Base-by-base conservation (phyloP, 148 eudicot species). In the Vaccinium darrowii region DNA sequence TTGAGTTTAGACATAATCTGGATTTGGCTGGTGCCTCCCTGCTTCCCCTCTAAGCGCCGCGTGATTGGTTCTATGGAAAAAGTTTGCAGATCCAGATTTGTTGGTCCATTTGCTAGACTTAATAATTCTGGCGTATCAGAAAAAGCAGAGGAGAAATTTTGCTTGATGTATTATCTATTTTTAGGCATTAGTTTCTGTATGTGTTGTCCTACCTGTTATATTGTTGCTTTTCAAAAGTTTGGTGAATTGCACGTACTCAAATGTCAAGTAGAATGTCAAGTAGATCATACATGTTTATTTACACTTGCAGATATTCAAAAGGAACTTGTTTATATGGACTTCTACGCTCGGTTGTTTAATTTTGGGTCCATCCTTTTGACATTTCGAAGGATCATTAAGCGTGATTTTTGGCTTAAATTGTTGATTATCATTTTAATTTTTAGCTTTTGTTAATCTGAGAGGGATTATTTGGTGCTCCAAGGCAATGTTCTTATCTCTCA, bases 271-370 rank as follows among this genome's bases (percentile, higher is more conserved):
- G n/a, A 9, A 62, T 21, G 25, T 62, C 25, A 21, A 43, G 47
- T 62, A 21, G n/a, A 9, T 62, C 67, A 62, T 62, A 8, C 56
- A 53, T 18, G 67, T 9, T 62, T 62, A 62, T 62, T 21, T 7
- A 21, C 23, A 62, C 67, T 62, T 60, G 19, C 67, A 62, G 67
- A 62, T 62, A 62, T 62, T 62, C 21, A 60, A 60, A 62, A 23
- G 67, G 67, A 62, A 62, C 21, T 62, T 62, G 67, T 62, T 21
- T 62, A 62, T 62, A 62, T 62, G 67, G 67, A 62, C 67, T 62
- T 62, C 67, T 62, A 21, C 18, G 60, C 12, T 62, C n/a, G 23
- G 67, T 62, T 62, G 67, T n/a, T 62, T 62, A 21, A 21, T 62
- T 62, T 62, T 62, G 58, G 58, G 58, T 54, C 58, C 6, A 54